phyloP scores from a whole-genome alignment of 1,284 basidiomycete genomes.

The Ceratobasidium sp. region DNA sequence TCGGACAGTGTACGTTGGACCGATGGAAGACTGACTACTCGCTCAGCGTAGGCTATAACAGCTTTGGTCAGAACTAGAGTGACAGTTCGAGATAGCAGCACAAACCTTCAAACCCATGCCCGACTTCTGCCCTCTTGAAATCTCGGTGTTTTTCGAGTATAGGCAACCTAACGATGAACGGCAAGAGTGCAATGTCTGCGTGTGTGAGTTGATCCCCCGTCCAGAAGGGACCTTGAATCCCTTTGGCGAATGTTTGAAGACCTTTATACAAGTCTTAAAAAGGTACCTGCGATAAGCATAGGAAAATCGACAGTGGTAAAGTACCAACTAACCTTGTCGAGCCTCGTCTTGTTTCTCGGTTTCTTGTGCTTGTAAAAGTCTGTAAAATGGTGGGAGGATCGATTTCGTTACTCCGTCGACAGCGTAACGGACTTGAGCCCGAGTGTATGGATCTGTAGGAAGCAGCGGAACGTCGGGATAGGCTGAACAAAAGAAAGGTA shows the following conservation, averaged over 20 bases:
- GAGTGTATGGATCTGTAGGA: constrained; percentile 37
- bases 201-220: constrained; percentile 38
- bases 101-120: constrained; percentile 35
- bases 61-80: not conserved
- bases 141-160: constrained; percentile 31
- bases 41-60: constrained; percentile 28
- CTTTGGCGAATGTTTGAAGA: constrained; percentile 24
- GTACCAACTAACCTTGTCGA: constrained; percentile 17
- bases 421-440: constrained; percentile 41
- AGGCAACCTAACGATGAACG: constrained; percentile 36
- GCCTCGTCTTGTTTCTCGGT: constrained; percentile 32
- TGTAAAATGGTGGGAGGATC: constrained; percentile 34
- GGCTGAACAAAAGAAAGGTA: not conserved
- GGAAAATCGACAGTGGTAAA: not conserved
- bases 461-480: constrained; percentile 34
- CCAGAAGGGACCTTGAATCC: constrained; percentile 33
- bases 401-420: constrained; percentile 37
- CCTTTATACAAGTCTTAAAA: constrained; percentile 36
- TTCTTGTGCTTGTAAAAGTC: constrained; percentile 40
- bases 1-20: constrained; percentile 38
- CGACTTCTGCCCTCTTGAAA: constrained; percentile 36
- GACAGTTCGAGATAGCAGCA: not conserved
- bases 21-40: constrained; percentile 32
- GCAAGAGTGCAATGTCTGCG: constrained; percentile 34
- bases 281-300: too few species aligned